Evolutionary conservation across 2,329 filamentous ascomycete genomes (phyloP), one percentile per base, ranked within the genome.

Genomic region (Trichoderma pleuroti): DNA sequence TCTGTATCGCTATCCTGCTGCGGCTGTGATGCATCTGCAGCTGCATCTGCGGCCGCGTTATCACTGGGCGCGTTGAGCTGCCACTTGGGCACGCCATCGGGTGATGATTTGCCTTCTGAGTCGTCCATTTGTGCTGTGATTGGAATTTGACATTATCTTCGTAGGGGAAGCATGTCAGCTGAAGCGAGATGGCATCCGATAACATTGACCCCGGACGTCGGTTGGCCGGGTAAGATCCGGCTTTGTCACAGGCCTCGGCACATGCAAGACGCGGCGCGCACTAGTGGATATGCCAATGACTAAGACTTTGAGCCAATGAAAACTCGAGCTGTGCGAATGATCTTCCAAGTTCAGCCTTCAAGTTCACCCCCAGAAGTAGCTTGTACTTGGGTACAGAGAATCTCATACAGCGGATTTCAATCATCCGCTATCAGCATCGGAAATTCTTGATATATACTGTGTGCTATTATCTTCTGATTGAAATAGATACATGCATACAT

Each of bases 21-120:
- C 70, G 49, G 26, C 72, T 42, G 72, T 71, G 70, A 65, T 65
- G 63, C 70, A 69, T 72, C 73, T 11, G 73, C 65, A 56, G 36
- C 39, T 8, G 16, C 39, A 10, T 10, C 26, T 28, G 26, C 10
- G 9, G 74, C 49, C 32, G 66, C 52, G 21, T 36, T 70, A 32
- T 73, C 68, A 28, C 71, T 65, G 24, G 73, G 71, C 32, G 70
- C 26, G 57, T 36, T 72, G 68, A 75, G 79, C 73, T 80, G 79
- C 80, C 78, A 80, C 56, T 73, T 72, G 21, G 80, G 80, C n/a
- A 78, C 76, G 70, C 72, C 74, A 18, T 77, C 72, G 30, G 72
- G 60, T 21, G 71, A 68, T 28, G 73, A 34, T 28, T 74, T 77
- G 7, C 77, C 74, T 71, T 81, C 76, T 12, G 79, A 74, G 72